Evolutionary conservation across 2,329 filamentous ascomycete species (phyloP), one percentile per base, ranked within the genome.

Genomic region (Phaeosphaeriaceae sp.): DNA sequence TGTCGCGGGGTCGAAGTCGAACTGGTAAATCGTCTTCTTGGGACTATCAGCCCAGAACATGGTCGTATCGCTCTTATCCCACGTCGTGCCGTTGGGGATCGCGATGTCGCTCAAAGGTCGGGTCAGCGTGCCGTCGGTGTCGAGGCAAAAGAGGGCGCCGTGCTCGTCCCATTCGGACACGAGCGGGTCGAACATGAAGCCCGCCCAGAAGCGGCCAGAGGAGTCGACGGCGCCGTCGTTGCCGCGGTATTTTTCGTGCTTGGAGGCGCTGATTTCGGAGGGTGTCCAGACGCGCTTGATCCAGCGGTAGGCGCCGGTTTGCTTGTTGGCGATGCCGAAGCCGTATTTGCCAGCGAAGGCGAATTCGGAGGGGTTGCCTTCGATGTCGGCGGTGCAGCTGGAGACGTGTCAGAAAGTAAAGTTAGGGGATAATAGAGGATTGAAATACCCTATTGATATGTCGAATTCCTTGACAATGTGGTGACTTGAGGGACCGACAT

Each of bases 21-120:
- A 93, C 21, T 88, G 88, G 67, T 86, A 88, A 65, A 97, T 89
- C 55, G 86, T 86, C 60, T 85, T 84, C 31, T 85, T 86, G 4
- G 89, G 88, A 41, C 91, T 92, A 80, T 96, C 89, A 22, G 91
- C 93, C 73, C 93, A 89, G 83, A 92, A 96, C 84, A 95, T 88
- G 56, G 84, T 92, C 74, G 86, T 86, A 69, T 86, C 82, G 71
- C 90, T 86, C 13, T 84, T 82, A 44, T 91, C 93, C 91, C 91
- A 97, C 63, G 90, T 89, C 50, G 93, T 88, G 49, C 91, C 89
- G 79, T 96, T 96, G 55, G 93, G 93, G 66, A 96, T 96, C 33
- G 85, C 89, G 67, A 96, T 84, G 54, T 74, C 81, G 53, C 85
- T 80, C 57, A 90, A 82, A 63, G 91, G 82, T 40, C 85, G 83